phyloP scores from a whole-genome alignment of 2,329 filamentous ascomycete genomes.

The Pseudopyrenochaeta lycopersici region DNA sequence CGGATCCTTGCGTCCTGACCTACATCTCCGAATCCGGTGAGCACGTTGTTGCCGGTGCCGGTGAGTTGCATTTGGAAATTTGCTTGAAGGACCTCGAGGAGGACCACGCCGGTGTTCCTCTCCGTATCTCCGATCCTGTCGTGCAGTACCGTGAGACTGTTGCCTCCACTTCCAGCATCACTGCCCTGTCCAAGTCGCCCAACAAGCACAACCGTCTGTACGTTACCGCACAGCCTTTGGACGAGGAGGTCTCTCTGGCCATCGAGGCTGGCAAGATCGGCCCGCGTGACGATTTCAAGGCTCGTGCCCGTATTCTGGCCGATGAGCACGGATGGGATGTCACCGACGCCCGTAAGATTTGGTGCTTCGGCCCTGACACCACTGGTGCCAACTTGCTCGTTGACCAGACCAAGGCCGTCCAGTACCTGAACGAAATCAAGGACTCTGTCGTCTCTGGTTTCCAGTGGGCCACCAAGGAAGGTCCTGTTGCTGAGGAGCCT shows the following conservation, averaged over 20 bases:
- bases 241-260: slow-evolving; percentile 87
- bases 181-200: slow-evolving; percentile 97
- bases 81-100: slow-evolving; percentile 99
- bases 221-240: slow-evolving; percentile 88
- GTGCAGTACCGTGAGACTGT: slow-evolving; percentile 99
- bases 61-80: slow-evolving; percentile 99
- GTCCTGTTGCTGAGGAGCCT: slow-evolving; percentile 96
- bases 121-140: slow-evolving; percentile 97
- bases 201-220: slow-evolving; percentile 99
- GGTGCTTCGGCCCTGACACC: slow-evolving; percentile 99
- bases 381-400: slow-evolving; percentile 97
- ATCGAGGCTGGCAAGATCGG: slow-evolving; percentile 93
- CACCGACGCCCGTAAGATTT: slow-evolving; percentile 99
- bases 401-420: slow-evolving; percentile 99
- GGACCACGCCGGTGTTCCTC: slow-evolving; percentile 98
- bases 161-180: slow-evolving; percentile 83
- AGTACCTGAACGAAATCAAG: slow-evolving; percentile 99
- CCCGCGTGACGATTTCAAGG: slow-evolving; percentile 98
- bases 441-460: slow-evolving; percentile 99
- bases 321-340: slow-evolving; percentile 99
- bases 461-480: slow-evolving; percentile 99
- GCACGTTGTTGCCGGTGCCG: slow-evolving; percentile 98
- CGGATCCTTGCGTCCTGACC: slow-evolving; percentile 96
- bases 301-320: slow-evolving; percentile 92
- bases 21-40: slow-evolving; percentile 91